Conservation (phyloP, 1,139 yeast genomes). For the Diutina rugosa region DNA sequence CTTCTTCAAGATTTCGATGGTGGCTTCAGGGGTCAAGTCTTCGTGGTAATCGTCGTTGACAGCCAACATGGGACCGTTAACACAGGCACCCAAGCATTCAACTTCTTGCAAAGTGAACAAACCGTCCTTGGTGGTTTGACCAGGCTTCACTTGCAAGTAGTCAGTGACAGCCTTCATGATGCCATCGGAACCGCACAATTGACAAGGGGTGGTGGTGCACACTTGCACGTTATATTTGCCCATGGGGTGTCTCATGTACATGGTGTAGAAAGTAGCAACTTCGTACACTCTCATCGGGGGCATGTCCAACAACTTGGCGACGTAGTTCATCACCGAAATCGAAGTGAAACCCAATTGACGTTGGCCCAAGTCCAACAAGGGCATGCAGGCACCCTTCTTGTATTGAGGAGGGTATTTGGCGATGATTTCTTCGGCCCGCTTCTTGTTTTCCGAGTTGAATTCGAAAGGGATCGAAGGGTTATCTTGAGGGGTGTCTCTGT, state of each 20-base stretch:
- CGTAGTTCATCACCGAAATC: constrained; percentile 86
- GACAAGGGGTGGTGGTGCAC: constrained; percentile 88
- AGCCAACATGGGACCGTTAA: constrained; percentile 83
- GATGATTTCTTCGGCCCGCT: constrained; percentile 61
- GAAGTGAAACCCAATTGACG: constrained; percentile 84
- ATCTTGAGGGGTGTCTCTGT: constrained; percentile 60
- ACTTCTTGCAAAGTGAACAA: constrained; percentile 78
- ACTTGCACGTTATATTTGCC: constrained; percentile 79
- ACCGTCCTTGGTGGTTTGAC: constrained; percentile 68
- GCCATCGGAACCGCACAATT: constrained; percentile 70
- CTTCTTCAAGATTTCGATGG: constrained; percentile 47
- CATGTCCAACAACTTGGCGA: constrained; percentile 74
- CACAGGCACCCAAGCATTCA: constrained; percentile 89
- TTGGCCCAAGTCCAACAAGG: constrained; percentile 76
- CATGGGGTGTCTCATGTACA: constrained; percentile 82
- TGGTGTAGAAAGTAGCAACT: constrained; percentile 86
- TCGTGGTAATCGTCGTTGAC: constrained; percentile 76
- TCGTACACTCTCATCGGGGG: constrained; percentile 95
- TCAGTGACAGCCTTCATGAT: constrained; percentile 59
- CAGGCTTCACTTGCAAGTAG: constrained; percentile 56
- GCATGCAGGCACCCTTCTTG: constrained; percentile 84
- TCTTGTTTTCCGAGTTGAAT: constrained; percentile 54
- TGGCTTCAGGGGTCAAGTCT: constrained; percentile 63
- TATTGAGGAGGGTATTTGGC: constrained; percentile 79
- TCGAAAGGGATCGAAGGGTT: constrained; percentile 62